These are phyloP conservation scores for Blastomyces silverae DNA, from an alignment of 2,329 filamentous ascomycete genomes.

Conservation along the genomic window DNA sequence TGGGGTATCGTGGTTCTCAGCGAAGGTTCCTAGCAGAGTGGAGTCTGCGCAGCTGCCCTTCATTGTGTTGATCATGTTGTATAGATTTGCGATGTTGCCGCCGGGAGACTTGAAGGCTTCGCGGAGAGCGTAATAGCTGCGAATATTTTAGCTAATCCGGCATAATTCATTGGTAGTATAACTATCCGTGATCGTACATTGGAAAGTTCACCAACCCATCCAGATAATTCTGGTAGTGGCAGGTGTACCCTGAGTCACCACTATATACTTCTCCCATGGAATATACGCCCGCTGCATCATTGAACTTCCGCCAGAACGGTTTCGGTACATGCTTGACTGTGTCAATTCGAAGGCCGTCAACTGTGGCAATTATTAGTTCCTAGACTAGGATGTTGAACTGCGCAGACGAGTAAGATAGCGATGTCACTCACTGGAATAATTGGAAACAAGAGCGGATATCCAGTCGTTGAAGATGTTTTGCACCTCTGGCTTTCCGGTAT, in stretches of 20 bases:
- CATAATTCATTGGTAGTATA: background rate
- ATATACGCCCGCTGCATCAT: constrained; percentile 39
- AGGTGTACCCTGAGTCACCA: constrained; percentile 34
- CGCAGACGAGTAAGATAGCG: background rate
- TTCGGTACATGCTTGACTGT: constrained; percentile 44
- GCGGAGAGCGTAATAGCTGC: constrained; percentile 13
- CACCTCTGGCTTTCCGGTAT: constrained; percentile 49
- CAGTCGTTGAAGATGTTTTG: constrained; percentile 51
- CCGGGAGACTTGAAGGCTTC: constrained; percentile 15
- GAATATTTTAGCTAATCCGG: background rate
- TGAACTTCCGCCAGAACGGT: constrained; percentile 38
- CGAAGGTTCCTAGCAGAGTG: constrained; percentile 45
- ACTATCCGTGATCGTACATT: constrained; percentile 31
- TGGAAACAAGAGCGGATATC: constrained; percentile 52
- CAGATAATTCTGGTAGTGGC: constrained; percentile 41
- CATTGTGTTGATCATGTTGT: constrained; percentile 25
- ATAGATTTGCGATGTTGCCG: constrained; percentile 17
- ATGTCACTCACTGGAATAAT: constrained; percentile 52
- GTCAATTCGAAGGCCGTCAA: constrained; percentile 47
- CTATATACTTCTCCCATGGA: constrained; percentile 44
- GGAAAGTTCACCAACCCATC: constrained; percentile 45
- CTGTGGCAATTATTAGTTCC: background rate
- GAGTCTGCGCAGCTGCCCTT: constrained; percentile 38
- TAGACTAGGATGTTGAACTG: background rate
- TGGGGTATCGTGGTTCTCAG: constrained; percentile 54